Evolutionary conservation across 208 protist species (phyloP).

Genomic region (Strigomonas galati): DNA sequence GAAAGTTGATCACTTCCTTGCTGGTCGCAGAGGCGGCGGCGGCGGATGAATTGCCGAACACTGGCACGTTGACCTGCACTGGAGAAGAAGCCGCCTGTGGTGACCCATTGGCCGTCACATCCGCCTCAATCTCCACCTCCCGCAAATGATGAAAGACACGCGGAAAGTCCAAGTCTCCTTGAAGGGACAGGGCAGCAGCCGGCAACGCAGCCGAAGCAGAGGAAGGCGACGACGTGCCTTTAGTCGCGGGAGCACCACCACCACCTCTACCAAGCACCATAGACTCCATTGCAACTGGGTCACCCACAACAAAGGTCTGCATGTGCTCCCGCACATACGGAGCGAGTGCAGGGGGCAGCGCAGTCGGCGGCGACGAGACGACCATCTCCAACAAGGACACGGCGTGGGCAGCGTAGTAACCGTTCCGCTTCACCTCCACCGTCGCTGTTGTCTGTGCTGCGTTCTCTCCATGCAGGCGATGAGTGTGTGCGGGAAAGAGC

Average conservation of each 20-base stretch:
- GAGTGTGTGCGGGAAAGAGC: background rate
- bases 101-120: constrained; percentile 7
- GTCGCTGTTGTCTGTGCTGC: constrained; percentile 22
- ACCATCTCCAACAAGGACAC: constrained; percentile 72
- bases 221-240: background rate
- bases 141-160: constrained; percentile 82
- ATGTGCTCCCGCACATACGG: constrained; percentile 49
- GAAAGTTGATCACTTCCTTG: constrained; percentile 37
- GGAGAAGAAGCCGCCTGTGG: background rate
- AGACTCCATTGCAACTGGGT: constrained; percentile 47
- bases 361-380: constrained; percentile 47
- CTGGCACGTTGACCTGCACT: too few relatives aligned
- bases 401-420: constrained; percentile 78
- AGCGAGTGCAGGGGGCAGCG: constrained; percentile 52
- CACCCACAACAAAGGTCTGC: constrained; percentile 67
- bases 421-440: constrained; percentile 62
- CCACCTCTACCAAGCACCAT: constrained; percentile 6
- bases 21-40: background rate
- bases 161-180: constrained; percentile 83
- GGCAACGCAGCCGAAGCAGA: background rate
- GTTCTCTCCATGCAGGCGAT: background rate
- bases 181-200: constrained; percentile 26
- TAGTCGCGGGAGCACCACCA: background rate
- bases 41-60: constrained; percentile 1
- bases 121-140: constrained; percentile 33